phyloP scores from a whole-genome alignment of 192 early-diverging fungal species.

The Gryganskiella cystojenkinii region DNA sequence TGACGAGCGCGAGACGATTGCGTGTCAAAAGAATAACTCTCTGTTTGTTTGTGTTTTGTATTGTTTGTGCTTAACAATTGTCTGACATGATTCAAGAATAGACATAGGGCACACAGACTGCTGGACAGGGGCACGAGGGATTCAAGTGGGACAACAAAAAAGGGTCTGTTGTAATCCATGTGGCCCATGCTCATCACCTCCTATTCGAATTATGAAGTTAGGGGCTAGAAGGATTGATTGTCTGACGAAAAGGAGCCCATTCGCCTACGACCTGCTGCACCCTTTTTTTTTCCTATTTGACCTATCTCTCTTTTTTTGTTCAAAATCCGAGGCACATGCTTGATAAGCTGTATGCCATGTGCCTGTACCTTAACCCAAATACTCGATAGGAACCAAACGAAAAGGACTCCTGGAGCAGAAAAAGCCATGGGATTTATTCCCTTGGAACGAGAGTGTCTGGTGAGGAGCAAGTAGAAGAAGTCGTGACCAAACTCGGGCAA shows the following conservation, averaged over 20 bases:
- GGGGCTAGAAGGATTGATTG: not conserved
- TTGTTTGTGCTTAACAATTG: too few species aligned
- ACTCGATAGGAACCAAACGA: too few species aligned
- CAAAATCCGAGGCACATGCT: not conserved
- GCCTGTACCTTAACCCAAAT: not conserved
- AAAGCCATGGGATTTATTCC: too few species aligned
- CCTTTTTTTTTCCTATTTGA: not conserved
- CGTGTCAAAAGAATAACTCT: too few species aligned
- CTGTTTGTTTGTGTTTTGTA: too few species aligned
- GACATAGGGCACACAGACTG: not conserved
- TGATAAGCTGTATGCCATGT: not conserved
- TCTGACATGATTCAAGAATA: not conserved
- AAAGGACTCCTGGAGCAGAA: too few species aligned
- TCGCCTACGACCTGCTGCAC: not conserved
- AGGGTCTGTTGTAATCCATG: not conserved
- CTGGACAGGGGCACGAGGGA: not conserved
- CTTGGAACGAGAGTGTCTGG: too few species aligned
- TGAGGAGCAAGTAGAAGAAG: too few species aligned
- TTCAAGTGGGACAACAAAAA: not conserved
- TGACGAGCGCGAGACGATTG: not conserved
- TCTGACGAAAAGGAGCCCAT: not conserved
- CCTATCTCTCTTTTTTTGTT: not conserved
- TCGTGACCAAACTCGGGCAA: too few species aligned
- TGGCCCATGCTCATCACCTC: constrained; percentile 1
- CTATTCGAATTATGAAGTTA: not conserved